phyloP scores from a whole-genome alignment of 805 yeast genomes.

The Kazachstania viticola region DNA sequence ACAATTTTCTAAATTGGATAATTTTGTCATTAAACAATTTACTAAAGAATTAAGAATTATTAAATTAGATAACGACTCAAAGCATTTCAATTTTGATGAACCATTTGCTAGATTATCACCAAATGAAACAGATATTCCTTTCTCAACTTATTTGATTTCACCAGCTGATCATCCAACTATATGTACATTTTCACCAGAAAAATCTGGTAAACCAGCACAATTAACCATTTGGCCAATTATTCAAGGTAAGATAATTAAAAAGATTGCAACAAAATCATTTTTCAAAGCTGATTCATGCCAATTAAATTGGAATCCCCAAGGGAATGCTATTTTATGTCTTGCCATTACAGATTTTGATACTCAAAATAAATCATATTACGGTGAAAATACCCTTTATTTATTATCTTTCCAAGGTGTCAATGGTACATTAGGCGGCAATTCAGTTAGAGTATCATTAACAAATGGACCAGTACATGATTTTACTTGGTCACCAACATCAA shows the following conservation, averaged over 20 bases:
- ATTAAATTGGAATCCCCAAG: slow-evolving; percentile 86
- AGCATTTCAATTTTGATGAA: slow-evolving; percentile 33
- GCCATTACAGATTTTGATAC: slow-evolving; percentile 95
- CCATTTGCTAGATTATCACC: slow-evolving; percentile 45
- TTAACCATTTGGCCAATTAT: slow-evolving; percentile 55
- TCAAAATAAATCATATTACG: slow-evolving; percentile 88
- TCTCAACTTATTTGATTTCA: slow-evolving; percentile 46
- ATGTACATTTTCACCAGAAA: slow-evolving; percentile 84
- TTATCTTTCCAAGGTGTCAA: slow-evolving; percentile 34
- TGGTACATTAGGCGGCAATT: slow-evolving; percentile 87
- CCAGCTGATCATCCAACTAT: slow-evolving; percentile 87
- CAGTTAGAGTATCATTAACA: slow-evolving; percentile 74
- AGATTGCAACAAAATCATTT: slow-evolving; percentile 76
- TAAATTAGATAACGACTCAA: slow-evolving; percentile 32
- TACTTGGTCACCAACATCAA: slow-evolving; percentile 91
- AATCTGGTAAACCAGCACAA: slow-evolving; percentile 77
- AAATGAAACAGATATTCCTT: slow-evolving; percentile 28
- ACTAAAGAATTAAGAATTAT: slow-evolving; percentile 24
- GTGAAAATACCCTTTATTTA: slow-evolving; percentile 85
- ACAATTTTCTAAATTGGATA: slow-evolving; percentile 26
- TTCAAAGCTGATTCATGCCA: slow-evolving; percentile 93
- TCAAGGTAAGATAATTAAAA: slow-evolving; percentile 38
- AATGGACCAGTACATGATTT: slow-evolving; percentile 97
- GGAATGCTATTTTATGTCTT: slow-evolving; percentile 86
- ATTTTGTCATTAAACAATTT: slow-evolving; percentile 21